Evolutionary conservation across 257 asterid genomes (phyloP).

Genomic region (Ajuga chamaepitys): DNA sequence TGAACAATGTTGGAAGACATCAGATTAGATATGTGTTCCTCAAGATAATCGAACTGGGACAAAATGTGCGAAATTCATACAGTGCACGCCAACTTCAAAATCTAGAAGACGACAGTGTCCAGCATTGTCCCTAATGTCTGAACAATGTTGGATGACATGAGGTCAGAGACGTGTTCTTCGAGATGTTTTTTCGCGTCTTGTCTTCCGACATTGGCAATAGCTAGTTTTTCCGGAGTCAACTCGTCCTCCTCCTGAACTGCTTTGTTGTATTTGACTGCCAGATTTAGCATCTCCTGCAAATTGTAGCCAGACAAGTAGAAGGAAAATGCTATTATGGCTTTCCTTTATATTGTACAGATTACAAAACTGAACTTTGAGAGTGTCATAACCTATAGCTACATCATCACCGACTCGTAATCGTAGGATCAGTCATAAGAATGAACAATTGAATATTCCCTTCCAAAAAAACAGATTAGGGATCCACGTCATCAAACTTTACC

Average conservation of each 20-base stretch:
- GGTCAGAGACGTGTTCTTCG: conserved; percentile 63
- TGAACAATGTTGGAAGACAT: conserved; percentile 74
- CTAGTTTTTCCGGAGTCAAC: conserved; percentile 72
- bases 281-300: conserved; percentile 68
- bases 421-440: no score
- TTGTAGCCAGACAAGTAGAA: conserved; percentile 3
- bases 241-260: conserved; percentile 93
- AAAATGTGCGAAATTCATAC: neutral
- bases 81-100: neutral
- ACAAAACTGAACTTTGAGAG: no score
- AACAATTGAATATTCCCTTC: no score
- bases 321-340: neutral
- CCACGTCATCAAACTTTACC: no score
- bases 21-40: conserved; percentile 63
- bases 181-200: conserved; percentile 84
- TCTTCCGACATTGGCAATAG: conserved; percentile 79
- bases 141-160: conserved; percentile 69
- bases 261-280: conserved; percentile 65
- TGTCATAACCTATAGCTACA: no score
- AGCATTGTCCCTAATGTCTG: conserved; percentile 79
- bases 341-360: neutral
- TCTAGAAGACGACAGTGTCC: conserved; percentile 63
- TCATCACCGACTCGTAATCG: no score
- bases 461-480: no score
- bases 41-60: conserved; percentile 32